phyloP scores from a whole-genome alignment of 2,329 filamentous ascomycete genomes.

The Pseudogymnoascus verrucosus region DNA sequence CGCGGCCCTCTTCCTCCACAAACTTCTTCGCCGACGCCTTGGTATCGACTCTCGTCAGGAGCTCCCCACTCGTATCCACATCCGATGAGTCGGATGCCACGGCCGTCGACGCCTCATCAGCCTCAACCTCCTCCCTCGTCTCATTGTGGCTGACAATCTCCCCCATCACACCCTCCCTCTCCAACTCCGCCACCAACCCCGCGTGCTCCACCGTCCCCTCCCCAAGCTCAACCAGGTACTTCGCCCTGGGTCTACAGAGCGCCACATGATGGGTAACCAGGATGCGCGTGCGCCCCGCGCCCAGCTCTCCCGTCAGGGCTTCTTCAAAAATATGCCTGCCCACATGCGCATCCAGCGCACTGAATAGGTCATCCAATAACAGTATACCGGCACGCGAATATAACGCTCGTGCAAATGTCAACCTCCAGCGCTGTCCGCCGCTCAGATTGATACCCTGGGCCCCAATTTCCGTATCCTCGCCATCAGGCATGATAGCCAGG shows the following conservation, averaged over 20 bases:
- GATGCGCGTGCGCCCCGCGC: constrained; percentile 62
- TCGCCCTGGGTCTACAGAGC: constrained; percentile 61
- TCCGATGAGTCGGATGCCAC: constrained; percentile 48
- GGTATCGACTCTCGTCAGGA: constrained; percentile 42
- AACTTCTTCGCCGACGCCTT: constrained; percentile 57
- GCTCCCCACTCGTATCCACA: constrained; percentile 35
- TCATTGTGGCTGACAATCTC: constrained; percentile 51
- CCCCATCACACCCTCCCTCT: constrained; percentile 46
- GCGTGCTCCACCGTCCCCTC: constrained; percentile 58
- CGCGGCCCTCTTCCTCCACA: constrained; percentile 65
- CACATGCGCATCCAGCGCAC: constrained; percentile 70
- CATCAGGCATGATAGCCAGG: constrained; percentile 65
- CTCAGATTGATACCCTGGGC: constrained; percentile 79
- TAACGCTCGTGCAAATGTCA: constrained; percentile 70
- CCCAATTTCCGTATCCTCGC: constrained; percentile 73
- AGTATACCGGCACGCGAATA: constrained; percentile 73
- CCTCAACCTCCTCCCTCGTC: constrained; percentile 35
- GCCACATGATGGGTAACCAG: constrained; percentile 75
- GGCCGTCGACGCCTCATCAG: constrained; percentile 44
- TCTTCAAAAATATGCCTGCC: constrained; percentile 72
- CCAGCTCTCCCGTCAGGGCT: constrained; percentile 63
- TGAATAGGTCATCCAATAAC: constrained; percentile 77
- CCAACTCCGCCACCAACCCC: constrained; percentile 58
- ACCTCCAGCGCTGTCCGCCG: constrained; percentile 75
- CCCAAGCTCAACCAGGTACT: constrained; percentile 66